Base-by-base conservation (phyloP, 805 yeast species). In the Pichia californica region DNA sequence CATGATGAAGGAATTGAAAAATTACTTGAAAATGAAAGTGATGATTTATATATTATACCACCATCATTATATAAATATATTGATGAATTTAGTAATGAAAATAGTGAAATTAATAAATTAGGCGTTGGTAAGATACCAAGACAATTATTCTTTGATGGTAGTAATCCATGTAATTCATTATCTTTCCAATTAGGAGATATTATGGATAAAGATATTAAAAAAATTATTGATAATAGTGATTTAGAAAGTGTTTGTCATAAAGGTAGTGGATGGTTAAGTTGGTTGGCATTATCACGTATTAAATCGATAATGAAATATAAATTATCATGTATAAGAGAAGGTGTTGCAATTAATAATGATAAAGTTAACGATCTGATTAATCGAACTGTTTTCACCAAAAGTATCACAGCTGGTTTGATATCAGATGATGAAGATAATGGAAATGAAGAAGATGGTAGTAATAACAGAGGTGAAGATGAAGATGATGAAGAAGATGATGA, bases 121-220 rank as follows among this genome's bases (percentile, higher is more conserved):
- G 38, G 41, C 5, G 52, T 61, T 14, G 48, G 55, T 11, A 59
- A 57, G 35, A 41, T 62, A n/a, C 76, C 79, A 6, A 58, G 65
- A 11, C 64, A 71, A 7, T 75, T 84, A 51, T 65, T 76, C 28
- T 89, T 89, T 63, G 81, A 82, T 47, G 98, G 97, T 5, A 65
- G 63, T 4, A 73, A 70, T 33, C 57, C 84, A 18, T 95, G 96
- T 0, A 66, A 72, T 43, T 74, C 86, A 6, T 75, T 86, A 9
- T 75, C 83, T 47, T 79, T 83, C 53, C 96, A 88, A 56, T 66
- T 93, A 8, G 89, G 88, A 25, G 89, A 91, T 56, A 67, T 93
- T 5, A 59, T 72, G 6, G 95, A 87, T 55, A 75, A 78, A 9
- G 81, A 80, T 50, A 68, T 89, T 9, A 53, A 54, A 11, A 56